These are phyloP conservation scores for Wickerhamiella hasegawae DNA, from an alignment of 805 yeast genomes.

Conservation along the genomic window DNA sequence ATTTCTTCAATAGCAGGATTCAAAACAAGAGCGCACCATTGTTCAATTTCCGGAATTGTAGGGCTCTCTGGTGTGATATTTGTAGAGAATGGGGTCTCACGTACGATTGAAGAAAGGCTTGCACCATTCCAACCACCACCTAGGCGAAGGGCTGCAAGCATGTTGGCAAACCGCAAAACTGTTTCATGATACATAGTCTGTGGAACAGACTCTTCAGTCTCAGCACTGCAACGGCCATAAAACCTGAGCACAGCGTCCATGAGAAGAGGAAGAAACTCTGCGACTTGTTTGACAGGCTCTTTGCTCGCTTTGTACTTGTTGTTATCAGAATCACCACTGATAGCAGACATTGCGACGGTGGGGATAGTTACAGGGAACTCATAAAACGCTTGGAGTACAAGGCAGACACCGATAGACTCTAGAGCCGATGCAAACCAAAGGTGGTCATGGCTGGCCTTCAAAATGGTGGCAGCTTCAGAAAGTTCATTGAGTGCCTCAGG, in stretches of 20 bases:
- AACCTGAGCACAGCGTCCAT: constrained; percentile 20
- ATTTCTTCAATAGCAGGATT: constrained; percentile 30
- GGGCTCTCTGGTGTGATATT: constrained; percentile 14
- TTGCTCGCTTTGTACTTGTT: constrained; percentile 1
- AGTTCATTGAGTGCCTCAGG: constrained; percentile 55
- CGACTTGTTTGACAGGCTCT: constrained; percentile 6
- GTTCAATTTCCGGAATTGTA: constrained; percentile 30
- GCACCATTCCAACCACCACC: constrained; percentile 32
- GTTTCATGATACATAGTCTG: constrained; percentile 64
- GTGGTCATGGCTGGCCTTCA: constrained; percentile 52
- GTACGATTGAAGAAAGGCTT: constrained; percentile 31
- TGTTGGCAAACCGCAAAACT: constrained; percentile 43
- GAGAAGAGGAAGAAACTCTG: constrained; percentile 14
- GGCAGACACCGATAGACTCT: constrained; percentile 62
- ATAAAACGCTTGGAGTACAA: constrained; percentile 42
- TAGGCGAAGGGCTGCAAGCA: constrained; percentile 37
- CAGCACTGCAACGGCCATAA: constrained; percentile 6
- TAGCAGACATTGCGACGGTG: constrained; percentile 12
- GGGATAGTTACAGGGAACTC: constrained; percentile 31
- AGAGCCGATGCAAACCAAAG: constrained; percentile 81
- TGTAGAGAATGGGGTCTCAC: constrained; percentile 20
- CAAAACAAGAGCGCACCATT: constrained; percentile 32
- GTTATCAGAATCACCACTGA: constrained; percentile 6
- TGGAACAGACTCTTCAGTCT: constrained; percentile 61
- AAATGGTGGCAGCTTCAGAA: constrained; percentile 48